Evolutionary conservation across 208 protist species (phyloP), one percentile per base, ranked within the genome.

Genomic region (Wallacemonas collosoma): DNA sequence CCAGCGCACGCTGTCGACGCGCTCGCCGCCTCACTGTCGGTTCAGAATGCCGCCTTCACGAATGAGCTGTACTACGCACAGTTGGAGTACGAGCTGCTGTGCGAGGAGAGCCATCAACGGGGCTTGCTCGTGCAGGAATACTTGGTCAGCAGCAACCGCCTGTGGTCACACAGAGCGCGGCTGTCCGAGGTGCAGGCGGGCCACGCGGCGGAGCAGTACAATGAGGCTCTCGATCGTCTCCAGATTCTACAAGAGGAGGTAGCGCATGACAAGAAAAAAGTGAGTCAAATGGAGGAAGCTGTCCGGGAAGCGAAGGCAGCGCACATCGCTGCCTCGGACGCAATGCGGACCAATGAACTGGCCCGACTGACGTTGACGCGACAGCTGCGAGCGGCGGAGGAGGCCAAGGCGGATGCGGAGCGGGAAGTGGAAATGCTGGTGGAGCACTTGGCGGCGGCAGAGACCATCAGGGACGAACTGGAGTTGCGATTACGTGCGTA

Each of bases 101-200:
- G 72, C 38, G 58, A 82, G 50, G 83, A 88, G 69, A 72, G 68
- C 15, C 77, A 79, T 41, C 53, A 68, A 14, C 75, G 83, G 67
- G 45, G 51, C 3, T 43, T 75, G 44, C 68, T 88, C n/a, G 77
- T 83, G 62, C 69, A 79, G 50, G 80, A 81, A 11, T 79, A 68
- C 43, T 47, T 83, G 45, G 68, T 36, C 17, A 51, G 26, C 9
- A 68, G 73, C 35, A 65, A 81, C 39, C 75, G 73, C 1, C 60
- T 88, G 5, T 45, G 77, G 14, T 41, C 58, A 7, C 73, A 79
- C 9, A 62, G 65, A 39, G 58, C n/a, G 39, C 40, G 71, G 40
- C 36, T 88, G 35, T 54, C 75, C n/a, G 48, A 73, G 55, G 39
- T 60, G 38, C 48, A 66, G 43, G 1, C 56, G 1, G 51, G 63